phyloP scores from a whole-genome alignment of 352 stramenopile species.

The Globisporangium middletonii region DNA sequence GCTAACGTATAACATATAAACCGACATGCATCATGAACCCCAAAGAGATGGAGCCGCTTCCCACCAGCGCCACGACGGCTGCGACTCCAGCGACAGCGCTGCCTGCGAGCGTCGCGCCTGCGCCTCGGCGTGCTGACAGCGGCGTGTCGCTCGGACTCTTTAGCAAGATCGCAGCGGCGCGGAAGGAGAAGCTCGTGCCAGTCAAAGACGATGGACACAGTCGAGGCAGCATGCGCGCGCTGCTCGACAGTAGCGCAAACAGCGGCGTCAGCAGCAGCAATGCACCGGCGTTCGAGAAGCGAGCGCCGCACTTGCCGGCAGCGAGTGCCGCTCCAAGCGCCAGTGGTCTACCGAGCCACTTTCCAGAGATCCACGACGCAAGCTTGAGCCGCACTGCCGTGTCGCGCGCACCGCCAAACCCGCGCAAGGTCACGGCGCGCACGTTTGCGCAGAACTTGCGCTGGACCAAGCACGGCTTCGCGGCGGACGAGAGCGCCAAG shows the following conservation, averaged over 20 bases:
- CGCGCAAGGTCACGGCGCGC: constrained; percentile 30
- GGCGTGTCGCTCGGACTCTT: constrained; percentile 61
- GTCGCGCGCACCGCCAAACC: constrained; percentile 14
- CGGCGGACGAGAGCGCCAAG: constrained; percentile 17
- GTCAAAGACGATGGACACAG: constrained; percentile 4
- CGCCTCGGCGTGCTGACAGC: constrained; percentile 15
- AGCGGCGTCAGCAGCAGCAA: neutral
- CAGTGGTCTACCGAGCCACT: constrained; percentile 18
- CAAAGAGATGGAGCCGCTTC: neutral
- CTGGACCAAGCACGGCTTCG: constrained; percentile 36
- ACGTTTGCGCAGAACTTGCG: constrained; percentile 37
- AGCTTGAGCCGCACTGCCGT: constrained; percentile 1
- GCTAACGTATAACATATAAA: too few relatives aligned
- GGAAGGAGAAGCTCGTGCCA: constrained; percentile 57
- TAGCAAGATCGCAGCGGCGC: constrained; percentile 66
- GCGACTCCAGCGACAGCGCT: neutral
- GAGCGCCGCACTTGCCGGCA: neutral
- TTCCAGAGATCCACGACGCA: constrained; percentile 45
- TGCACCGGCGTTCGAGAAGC: neutral
- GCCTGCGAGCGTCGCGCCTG: neutral
- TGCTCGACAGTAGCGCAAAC: neutral
- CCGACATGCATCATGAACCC: too few relatives aligned
- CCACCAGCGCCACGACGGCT: too few relatives aligned
- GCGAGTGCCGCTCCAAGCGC: neutral
- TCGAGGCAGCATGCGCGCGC: neutral